Evolutionary conservation across 2,329 filamentous ascomycete species (phyloP), one percentile per base, ranked within the genome.

Genomic region (Acrocalymma vagum): DNA sequence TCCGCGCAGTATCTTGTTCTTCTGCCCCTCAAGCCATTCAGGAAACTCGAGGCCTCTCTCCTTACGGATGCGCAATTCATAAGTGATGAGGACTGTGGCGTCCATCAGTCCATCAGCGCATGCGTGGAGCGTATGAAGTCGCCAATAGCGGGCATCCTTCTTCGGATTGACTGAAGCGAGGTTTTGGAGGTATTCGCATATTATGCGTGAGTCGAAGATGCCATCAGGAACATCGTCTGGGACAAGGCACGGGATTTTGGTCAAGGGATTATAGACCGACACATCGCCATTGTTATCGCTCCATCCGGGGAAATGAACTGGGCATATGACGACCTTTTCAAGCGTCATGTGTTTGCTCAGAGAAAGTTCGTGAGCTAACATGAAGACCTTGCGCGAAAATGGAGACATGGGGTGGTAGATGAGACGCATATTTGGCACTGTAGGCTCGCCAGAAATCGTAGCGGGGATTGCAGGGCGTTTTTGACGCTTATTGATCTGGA

Each of bases 31-130:
- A 4, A 64, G 44, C 62, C 63, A 67, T 21, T 59, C 58, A 8
- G 53, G 42, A 13, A 64, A 60, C 10, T 44, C 43, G 5, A 67
- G 13, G 1, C 51, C 50, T 4, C 47, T 47, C 21, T 52, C 48
- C 21, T 59, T 55, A 2, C 62, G 52, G 22, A 67, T 62, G 9
- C 48, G 51, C 5, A 55, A 31, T 32, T 67, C 62, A 25, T 57
- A 65, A 5, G 45, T 53, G 10, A 63, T 52, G 5, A 65, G 49
- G 3, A 65, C 51, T 3, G 41, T 50, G 10, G 62, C 63, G 31
- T 67, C 62, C 52, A 63, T 55, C 21, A 65, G 62, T 0, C 59
- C 62, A 24, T 65, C 59, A 14, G 59, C 63, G 17, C 49, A 53
- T 1, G 60, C 59, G 26, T 62, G 51, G 8, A 65, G 42, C 1